A percentile compares a stretch with the other conserved stretches of the same genome.
These are phyloP conservation scores for Beauveria rudraprayagi DNA, from an alignment of 2,329 filamentous ascomycete species.

Conservation along the genomic window DNA sequence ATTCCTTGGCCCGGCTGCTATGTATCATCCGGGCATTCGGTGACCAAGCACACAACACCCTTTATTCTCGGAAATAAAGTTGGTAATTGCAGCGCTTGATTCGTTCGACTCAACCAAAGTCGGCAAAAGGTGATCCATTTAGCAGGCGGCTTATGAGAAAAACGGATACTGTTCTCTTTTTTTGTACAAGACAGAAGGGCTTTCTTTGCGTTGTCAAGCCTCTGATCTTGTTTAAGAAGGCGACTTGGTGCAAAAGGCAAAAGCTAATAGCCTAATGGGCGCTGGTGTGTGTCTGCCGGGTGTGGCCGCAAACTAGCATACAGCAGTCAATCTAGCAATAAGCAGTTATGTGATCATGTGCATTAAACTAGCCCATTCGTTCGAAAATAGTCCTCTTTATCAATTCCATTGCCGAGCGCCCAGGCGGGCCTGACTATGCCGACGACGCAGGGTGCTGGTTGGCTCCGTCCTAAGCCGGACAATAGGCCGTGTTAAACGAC, in stretches of 20 bases:
- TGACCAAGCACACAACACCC: not conserved
- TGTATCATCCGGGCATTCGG: not conserved
- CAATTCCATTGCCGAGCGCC: no score
- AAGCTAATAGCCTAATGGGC: not conserved
- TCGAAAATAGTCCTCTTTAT: no score
- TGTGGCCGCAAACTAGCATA: not conserved
- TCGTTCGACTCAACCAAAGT: not conserved
- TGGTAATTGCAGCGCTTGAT: not conserved
- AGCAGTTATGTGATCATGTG: not conserved
- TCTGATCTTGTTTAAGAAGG: not conserved
- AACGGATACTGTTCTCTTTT: not conserved
- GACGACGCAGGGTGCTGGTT: no score
- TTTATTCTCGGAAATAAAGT: not conserved
- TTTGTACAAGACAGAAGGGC: not conserved
- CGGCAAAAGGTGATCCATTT: not conserved
- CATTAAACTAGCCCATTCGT: no score
- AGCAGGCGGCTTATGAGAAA: not conserved
- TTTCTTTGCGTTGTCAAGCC: not conserved
- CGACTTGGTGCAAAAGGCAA: not conserved
- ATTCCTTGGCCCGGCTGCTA: not conserved
- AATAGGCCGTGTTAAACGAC: no score
- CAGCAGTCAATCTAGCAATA: no score
- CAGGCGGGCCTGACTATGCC: no score
- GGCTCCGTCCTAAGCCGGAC: no score
- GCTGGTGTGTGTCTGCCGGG: not conserved